phyloP scores from a whole-genome alignment of 2,329 filamentous ascomycete genomes.

The Xylariaceae sp. region DNA sequence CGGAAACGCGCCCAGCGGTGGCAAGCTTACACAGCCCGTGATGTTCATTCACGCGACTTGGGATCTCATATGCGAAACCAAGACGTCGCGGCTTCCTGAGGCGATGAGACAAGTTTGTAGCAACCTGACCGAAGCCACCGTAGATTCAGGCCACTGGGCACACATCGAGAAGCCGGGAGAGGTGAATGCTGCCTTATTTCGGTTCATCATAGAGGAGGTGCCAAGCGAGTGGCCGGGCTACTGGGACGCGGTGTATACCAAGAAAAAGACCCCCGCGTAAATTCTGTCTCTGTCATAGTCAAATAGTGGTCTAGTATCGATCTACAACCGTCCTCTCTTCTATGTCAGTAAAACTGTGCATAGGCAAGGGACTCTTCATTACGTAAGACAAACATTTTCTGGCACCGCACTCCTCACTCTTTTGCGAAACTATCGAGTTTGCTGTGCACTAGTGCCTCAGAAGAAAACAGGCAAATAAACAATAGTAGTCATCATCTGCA shows the following conservation, averaged over 20 bases:
- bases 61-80: slow-evolving; percentile 48
- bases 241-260: slow-evolving; percentile 29
- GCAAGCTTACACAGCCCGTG: slow-evolving; percentile 40
- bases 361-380: no score
- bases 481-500: no score
- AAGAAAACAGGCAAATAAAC: no score
- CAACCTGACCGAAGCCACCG: slow-evolving; percentile 47
- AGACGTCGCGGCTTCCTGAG: slow-evolving; percentile 43
- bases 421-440: no score
- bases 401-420: no score
- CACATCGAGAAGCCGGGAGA: slow-evolving; percentile 41
- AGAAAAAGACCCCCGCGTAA: slow-evolving; percentile 29
- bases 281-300: no score
- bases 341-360: no score
- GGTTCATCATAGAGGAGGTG: slow-evolving; percentile 35
- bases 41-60: slow-evolving; percentile 46
- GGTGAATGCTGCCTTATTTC: slow-evolving; percentile 35
- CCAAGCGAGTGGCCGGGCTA: slow-evolving; percentile 30
- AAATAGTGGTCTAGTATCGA: no score
- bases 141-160: slow-evolving; percentile 47
- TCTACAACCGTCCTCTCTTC: no score
- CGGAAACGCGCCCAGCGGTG: slow-evolving; percentile 34
- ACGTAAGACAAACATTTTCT: no score
- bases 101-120: slow-evolving; percentile 44
- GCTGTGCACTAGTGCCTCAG: no score